A percentile compares a stretch with the other conserved stretches of the same genome.
Evolutionary conservation across 2,329 filamentous ascomycete genomes (phyloP).

Genomic region (Monosporascus cannonballus): DNA sequence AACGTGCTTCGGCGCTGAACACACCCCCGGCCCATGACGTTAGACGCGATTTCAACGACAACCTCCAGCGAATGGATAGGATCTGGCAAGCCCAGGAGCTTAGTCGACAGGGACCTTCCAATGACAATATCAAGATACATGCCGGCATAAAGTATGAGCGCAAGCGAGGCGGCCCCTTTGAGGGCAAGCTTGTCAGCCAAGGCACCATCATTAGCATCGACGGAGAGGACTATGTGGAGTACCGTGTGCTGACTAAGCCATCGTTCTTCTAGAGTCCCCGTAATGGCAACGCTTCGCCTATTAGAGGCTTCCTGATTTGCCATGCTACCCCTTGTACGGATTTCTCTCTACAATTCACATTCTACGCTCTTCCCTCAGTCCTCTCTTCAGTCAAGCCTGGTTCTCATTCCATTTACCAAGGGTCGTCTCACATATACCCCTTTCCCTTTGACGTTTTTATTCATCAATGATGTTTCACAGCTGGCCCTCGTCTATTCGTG

Average conservation of each 20-base stretch:
- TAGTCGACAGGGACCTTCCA: conserved; percentile 21
- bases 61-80: conserved; percentile 47
- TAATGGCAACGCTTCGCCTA: neutral
- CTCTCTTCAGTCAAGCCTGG: neutral
- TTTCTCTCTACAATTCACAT: neutral
- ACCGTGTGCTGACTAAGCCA: conserved; percentile 58
- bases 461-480: no score
- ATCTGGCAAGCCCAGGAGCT: conserved; percentile 49
- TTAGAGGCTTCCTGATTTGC: neutral
- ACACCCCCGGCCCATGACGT: conserved; percentile 17
- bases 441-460: neutral
- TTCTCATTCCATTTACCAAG: neutral
- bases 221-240: conserved; percentile 62
- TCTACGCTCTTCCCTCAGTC: neutral
- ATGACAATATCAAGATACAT: conserved; percentile 50
- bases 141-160: conserved; percentile 57
- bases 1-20: neutral
- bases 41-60: conserved; percentile 38
- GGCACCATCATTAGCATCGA: conserved; percentile 59
- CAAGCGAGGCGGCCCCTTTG: conserved; percentile 53
- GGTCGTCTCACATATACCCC: conserved; percentile 1
- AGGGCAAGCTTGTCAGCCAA: conserved; percentile 57
- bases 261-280: conserved; percentile 44
- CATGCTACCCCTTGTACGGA: neutral
- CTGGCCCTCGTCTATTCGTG: no score